Conservation (phyloP, 179 eudicot species). For the Patellifolia procumbens region DNA sequence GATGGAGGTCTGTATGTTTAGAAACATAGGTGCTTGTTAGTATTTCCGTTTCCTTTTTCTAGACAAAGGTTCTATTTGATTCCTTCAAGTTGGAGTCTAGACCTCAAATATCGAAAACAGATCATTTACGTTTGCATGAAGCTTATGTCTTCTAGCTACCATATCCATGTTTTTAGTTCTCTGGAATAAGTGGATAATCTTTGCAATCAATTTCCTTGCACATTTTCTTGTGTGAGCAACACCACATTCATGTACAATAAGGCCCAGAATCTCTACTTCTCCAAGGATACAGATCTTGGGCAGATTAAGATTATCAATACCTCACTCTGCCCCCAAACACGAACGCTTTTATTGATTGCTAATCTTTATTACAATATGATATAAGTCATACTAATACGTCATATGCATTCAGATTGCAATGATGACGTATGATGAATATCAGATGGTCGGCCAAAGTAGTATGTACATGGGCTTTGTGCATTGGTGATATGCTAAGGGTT, state of each 20-base stretch:
- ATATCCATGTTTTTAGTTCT: neutral
- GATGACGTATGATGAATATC: slow-evolving; percentile 67
- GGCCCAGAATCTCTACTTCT: neutral
- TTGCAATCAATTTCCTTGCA: neutral
- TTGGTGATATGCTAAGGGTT: slow-evolving; percentile 44
- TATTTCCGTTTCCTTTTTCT: too few relatives aligned
- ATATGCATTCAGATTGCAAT: slow-evolving; percentile 73
- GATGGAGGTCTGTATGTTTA: neutral
- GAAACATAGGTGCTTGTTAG: too few relatives aligned
- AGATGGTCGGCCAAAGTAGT: slow-evolving; percentile 50
- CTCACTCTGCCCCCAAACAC: neutral
- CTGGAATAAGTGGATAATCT: neutral
- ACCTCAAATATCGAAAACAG: neutral
- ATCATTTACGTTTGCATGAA: neutral
- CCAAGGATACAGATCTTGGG: neutral
- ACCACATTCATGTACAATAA: neutral
- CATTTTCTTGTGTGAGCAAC: neutral
- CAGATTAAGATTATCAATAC: neutral
- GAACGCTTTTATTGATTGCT: slow-evolving; percentile 9
- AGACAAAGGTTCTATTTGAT: too few relatives aligned
- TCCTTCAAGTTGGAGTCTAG: too few relatives aligned
- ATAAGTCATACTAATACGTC: slow-evolving; percentile 49
- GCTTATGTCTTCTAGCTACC: neutral
- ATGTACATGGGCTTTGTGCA: slow-evolving; percentile 45
- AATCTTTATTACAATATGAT: slow-evolving; percentile 27